A percentile compares a stretch with the other conserved stretches of the same genome.
phyloP scores from a whole-genome alignment of 2,329 filamentous ascomycete species.

The Sporothrix schenckii region DNA sequence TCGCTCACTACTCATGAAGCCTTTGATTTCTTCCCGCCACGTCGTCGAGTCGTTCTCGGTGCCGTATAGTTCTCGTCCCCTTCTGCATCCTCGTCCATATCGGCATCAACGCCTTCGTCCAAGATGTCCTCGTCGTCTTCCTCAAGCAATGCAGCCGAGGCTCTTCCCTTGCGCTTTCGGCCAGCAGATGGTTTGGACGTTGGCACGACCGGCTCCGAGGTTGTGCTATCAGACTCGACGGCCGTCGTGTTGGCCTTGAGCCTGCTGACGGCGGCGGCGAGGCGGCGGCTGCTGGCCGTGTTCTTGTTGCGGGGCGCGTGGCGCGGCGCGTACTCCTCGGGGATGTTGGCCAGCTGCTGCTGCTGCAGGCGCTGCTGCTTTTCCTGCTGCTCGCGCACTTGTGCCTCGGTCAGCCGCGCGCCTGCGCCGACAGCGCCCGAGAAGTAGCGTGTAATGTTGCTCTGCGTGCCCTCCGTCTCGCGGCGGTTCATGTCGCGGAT shows the following conservation, averaged over 20 bases:
- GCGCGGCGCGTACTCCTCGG: slow-evolving; percentile 40
- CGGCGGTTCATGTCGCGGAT: slow-evolving; percentile 93
- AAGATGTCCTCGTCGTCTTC: slow-evolving; percentile 29
- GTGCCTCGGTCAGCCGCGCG: slow-evolving; percentile 31
- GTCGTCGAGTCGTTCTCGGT: slow-evolving; percentile 19
- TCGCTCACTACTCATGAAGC: not conserved
- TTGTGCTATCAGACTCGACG: slow-evolving; percentile 30
- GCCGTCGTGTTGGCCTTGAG: slow-evolving; percentile 38
- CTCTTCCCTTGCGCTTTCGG: slow-evolving; percentile 43
- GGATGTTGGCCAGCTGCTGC: slow-evolving; percentile 28
- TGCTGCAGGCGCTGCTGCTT: slow-evolving; percentile 13
- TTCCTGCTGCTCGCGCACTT: slow-evolving; percentile 28
- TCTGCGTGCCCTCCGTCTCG: slow-evolving; percentile 87
- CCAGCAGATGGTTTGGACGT: slow-evolving; percentile 25
- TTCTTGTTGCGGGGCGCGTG: slow-evolving; percentile 37
- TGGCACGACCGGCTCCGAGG: slow-evolving; percentile 20
- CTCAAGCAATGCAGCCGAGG: not conserved
- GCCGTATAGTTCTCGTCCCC: not conserved
- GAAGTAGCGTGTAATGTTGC: slow-evolving; percentile 94
- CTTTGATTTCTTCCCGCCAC: slow-evolving; percentile 32
- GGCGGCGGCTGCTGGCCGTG: slow-evolving; percentile 40
- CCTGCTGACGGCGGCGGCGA: slow-evolving; percentile 43
- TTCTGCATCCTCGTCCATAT: slow-evolving; percentile 24
- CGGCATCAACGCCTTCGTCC: slow-evolving; percentile 34
- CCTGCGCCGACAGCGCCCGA: slow-evolving; percentile 62